Evolutionary conservation across 2,329 filamentous ascomycete species (phyloP).

Genomic region (Ilyonectria robusta): DNA sequence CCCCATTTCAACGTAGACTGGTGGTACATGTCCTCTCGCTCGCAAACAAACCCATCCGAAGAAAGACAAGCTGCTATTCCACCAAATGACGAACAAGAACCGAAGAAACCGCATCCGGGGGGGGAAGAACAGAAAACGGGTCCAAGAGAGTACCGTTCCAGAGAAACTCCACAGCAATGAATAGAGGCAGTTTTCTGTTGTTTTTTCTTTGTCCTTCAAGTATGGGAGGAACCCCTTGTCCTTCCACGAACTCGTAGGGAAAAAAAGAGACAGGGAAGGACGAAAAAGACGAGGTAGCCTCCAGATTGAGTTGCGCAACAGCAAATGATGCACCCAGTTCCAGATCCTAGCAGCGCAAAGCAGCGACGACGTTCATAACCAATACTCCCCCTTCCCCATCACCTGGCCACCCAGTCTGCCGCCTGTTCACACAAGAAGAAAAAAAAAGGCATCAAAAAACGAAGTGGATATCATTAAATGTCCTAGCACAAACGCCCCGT

Average conservation of each 20-base stretch:
- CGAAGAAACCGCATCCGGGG: neutral
- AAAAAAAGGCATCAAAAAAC: slow-evolving; percentile 37
- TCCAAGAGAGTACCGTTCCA: neutral
- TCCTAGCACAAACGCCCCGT: slow-evolving; percentile 48
- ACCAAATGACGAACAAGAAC: slow-evolving; percentile 1
- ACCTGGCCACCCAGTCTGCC: slow-evolving; percentile 15
- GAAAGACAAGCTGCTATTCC: neutral
- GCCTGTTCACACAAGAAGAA: slow-evolving; percentile 22
- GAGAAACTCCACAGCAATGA: slow-evolving; percentile 31
- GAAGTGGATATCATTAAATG: slow-evolving; percentile 52
- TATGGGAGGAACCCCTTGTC: neutral
- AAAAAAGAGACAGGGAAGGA: neutral
- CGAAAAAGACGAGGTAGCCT: slow-evolving; percentile 25
- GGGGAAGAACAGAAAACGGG: neutral
- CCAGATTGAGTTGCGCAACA: slow-evolving; percentile 13
- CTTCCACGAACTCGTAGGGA: neutral
- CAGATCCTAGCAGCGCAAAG: slow-evolving; percentile 28
- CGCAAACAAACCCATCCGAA: neutral
- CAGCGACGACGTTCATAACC: slow-evolving; percentile 39
- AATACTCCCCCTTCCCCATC: slow-evolving; percentile 38
- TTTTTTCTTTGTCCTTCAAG: slow-evolving; percentile 11
- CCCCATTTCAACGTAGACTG: neutral
- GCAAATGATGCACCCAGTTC: slow-evolving; percentile 32
- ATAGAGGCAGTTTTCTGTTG: slow-evolving; percentile 18
- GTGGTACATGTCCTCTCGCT: neutral